Base-by-base conservation (phyloP, 768 basidiomycete species). In the Coprinopsis cinerea region DNA sequence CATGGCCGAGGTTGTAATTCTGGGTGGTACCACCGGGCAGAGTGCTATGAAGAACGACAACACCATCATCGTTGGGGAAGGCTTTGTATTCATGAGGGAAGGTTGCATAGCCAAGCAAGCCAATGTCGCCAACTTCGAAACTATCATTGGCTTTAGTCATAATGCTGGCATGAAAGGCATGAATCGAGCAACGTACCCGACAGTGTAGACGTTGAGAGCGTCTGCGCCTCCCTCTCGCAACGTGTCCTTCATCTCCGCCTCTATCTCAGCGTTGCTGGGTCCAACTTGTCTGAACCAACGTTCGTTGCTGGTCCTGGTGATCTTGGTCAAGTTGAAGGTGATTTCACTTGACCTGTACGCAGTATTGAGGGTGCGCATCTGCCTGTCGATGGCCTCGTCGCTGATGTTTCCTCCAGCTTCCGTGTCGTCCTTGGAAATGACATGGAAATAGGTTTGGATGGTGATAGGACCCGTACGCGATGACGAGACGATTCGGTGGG, bases 81-180 rank as follows among this genome's bases (percentile, higher is more conserved):
- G 45, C 17, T 2, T 49, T 20, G 55, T 70, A 71, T 42, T 61
- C 55, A 6, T 49, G 59, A 9, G 73, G 74, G 64, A 73, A 74
- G 13, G 72, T 73, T 14, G 70, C 60, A 56, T 77, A 76, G 2
- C 75, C 67, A 15, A 77, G 64, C 1, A 74, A 61, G 14, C 70
- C 69, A 4, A 46, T 45, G 14, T 57, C 66, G 23, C 55, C 46
- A 15, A 63, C 65, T 35, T 52, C 53, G 59, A 71, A 67, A 17
- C 64, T 65, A 13, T 30, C 17, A 17, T 6, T 4, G 36, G 20
- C 14, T 7, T 44, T n/a, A 44, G 25, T 37, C 26, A 4, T 26
- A 26, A 11, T 5, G 20, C 18, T 13, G 22, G 18, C 15, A 30
- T 20, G 32, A 24, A 39, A 13, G 15, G 10, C 34, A 18, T 13